These are phyloP conservation scores for Annulohypoxylon bovei DNA, from an alignment of 495 filamentous ascomycete species.

Conservation along the genomic window DNA sequence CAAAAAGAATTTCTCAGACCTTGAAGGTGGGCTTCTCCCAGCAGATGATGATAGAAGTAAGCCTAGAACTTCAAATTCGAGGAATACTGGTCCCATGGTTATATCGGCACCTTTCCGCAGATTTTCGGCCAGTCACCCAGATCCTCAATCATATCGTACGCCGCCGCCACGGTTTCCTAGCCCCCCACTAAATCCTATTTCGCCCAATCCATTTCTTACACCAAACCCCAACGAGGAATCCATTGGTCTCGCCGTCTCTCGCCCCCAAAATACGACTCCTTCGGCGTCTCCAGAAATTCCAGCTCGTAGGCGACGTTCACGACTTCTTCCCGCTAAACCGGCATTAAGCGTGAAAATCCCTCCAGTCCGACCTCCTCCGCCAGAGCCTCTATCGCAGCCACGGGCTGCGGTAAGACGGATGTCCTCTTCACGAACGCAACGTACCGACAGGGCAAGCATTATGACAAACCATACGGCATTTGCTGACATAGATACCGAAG, in stretches of 20 bases:
- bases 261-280: conserved; percentile 38
- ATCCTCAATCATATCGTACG: conserved; percentile 10
- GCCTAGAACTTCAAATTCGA: conserved; percentile 26
- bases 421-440: conserved; percentile 25
- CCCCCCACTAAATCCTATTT: conserved; percentile 18
- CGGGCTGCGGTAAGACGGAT: conserved; percentile 37
- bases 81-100: conserved; percentile 14
- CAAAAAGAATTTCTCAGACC: conserved; percentile 46
- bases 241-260: conserved; percentile 58
- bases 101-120: conserved; percentile 28
- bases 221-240: conserved; percentile 37
- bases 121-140: conserved; percentile 16
- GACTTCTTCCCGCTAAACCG: conserved; percentile 31
- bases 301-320: conserved; percentile 15
- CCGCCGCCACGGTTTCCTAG: conserved; percentile 28
- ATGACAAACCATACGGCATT: conserved; percentile 61
- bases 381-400: conserved; percentile 33
- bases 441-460: conserved; percentile 50
- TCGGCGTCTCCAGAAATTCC: conserved; percentile 23
- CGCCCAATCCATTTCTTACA: conserved; percentile 39
- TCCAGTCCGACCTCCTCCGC: conserved; percentile 29
- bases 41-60: conserved; percentile 48
- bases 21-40: conserved; percentile 53
- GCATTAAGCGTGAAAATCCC: conserved; percentile 26
- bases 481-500: conserved; percentile 49